Base-by-base conservation (phyloP, 108 stramenopile genomes). In the Mayamaea pseudoterrestris region DNA sequence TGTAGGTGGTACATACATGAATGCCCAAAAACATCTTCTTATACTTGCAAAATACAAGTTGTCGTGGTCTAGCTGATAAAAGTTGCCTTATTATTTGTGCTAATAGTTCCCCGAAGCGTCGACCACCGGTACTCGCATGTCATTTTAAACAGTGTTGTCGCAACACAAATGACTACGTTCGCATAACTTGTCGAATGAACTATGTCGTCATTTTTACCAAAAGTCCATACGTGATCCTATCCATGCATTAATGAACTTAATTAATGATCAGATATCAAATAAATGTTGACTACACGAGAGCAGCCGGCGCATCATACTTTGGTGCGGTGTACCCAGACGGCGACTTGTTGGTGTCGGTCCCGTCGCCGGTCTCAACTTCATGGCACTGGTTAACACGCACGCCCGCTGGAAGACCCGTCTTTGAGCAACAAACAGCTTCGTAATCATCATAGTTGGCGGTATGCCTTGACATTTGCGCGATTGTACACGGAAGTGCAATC, bases 381-480 rank as follows among this genome's bases (percentile, higher is more conserved):
- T 18, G 20, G 18, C 16, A 39, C 37, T 39, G 18, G 8, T 39
- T 14, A 18, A 18, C 37, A 4, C 37, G 18, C 20, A 51, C 35
- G 6, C 53, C 40, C 27, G 41, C 41, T n/a, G 59, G 50, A 35
- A 72, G 52, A 27, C 70, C 64, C 40, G 58, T 60, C 27, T 60
- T 53, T 29, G 46, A 35, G 55, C 70, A 72, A 34, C 58, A 72
- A 3, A 57, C 42, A 7, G 49, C 70, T 41, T 54, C 40, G 47
- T 65, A 47, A 30, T 61, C 41, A 5, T 72, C 65, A 50, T 80
- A 84, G 35, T 68, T 71, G 12, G 71, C 78, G 24, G 88, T 90
- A 36, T 90, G 88, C 26, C 88, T 55, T 22, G 66, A 76, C 77
- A 89, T 79, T 40, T 89, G 86, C 27, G 68, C 68, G 32, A 89